Base-by-base conservation (phyloP, 805 yeast genomes). In the Yamadazyma paraphyllophila region DNA sequence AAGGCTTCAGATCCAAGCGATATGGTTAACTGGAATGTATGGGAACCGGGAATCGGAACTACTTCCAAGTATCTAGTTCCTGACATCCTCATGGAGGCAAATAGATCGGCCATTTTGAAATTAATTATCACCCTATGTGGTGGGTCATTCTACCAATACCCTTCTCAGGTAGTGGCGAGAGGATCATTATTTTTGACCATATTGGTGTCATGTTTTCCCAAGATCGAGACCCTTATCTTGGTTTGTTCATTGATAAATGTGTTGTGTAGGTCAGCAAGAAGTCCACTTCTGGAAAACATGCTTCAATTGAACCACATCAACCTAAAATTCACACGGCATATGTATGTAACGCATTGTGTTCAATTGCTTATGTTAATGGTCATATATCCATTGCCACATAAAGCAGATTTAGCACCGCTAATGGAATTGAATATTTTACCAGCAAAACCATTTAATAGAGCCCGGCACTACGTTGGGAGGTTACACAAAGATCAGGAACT, bases 31-130 rank as follows among this genome's bases (percentile, higher is more conserved):
- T 43, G 39, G 16, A 14, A 35, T 5, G 69, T 85, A 1, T 90
- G 97, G 96, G 95, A 87, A 54, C 80, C 85, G 3, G 97, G 96
- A 5, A 74, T 90, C 27, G 91, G 88, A 2, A 60, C 68, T 2
- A 65, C 76, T 1, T 46, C 61, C 4, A 60, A 54, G 42, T 61
- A 56, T 45, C 42, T 15, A 6, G 41, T 57, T 2, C 63, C 69
- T 0, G 62, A 66, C 36, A 43, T 59, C 7, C 45, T 61, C 3
- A 57, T 80, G 34, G 91, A 86, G 53, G 60, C 80, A 20, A 81
- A 86, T 58, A 76, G 96, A 54, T 65, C 82, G 4, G 95, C 87
- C 56, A 66, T 87, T 2, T 54, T 92, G 32, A 69, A 84, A 39
- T 66, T 89, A 7, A 45, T 92, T 9, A 55, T 86, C 7, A 70